Percentiles rank a stretch among this genome's conserved stretches.
phyloP scores from a whole-genome alignment of 1,139 yeast genomes.

The Zygosaccharomyces sapae region DNA sequence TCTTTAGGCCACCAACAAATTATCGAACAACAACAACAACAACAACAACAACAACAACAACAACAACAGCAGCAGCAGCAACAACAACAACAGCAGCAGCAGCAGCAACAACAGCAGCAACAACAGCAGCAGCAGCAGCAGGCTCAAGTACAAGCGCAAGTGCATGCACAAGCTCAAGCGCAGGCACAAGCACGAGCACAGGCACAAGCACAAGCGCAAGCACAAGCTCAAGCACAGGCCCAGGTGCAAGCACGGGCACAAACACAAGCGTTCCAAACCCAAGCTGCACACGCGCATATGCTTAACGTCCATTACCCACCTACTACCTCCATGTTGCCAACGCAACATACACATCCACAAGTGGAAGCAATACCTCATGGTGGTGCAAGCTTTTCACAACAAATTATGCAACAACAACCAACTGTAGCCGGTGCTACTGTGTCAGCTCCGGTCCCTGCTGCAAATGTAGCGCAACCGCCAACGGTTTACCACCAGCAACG shows the following conservation, averaged over 20 bases:
- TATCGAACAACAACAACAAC: slow-evolving; percentile 8
- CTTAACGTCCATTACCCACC: slow-evolving; percentile 10
- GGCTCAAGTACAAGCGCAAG: slow-evolving; percentile 9
- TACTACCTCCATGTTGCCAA: not conserved
- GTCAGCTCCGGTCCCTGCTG: slow-evolving; percentile 3
- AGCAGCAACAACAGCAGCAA: too few relatives aligned
- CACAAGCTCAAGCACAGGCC: too few relatives aligned
- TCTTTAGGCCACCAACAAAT: slow-evolving; percentile 22
- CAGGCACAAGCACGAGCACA: slow-evolving; percentile 22
- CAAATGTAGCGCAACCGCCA: slow-evolving; percentile 14
- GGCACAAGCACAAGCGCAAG: slow-evolving; percentile 14
- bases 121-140: too few relatives aligned
- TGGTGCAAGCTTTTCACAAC: slow-evolving; percentile 17
- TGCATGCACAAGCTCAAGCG: slow-evolving; percentile 20
- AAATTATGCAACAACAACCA: slow-evolving; percentile 7
- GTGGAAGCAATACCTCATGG: slow-evolving; percentile 21
- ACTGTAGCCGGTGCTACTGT: slow-evolving; percentile 10
- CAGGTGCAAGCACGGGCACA: too few relatives aligned
- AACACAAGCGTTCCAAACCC: too few relatives aligned
- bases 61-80: too few relatives aligned
- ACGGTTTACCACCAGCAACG: slow-evolving; percentile 17
- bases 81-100: too few relatives aligned
- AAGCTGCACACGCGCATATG: too few relatives aligned
- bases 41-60: too few relatives aligned
- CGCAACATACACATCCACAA: slow-evolving; percentile 11